Evolutionary conservation across 345 rosid species (phyloP), one percentile per base, ranked within the genome.

Genomic region (Eucalyptus virginea): DNA sequence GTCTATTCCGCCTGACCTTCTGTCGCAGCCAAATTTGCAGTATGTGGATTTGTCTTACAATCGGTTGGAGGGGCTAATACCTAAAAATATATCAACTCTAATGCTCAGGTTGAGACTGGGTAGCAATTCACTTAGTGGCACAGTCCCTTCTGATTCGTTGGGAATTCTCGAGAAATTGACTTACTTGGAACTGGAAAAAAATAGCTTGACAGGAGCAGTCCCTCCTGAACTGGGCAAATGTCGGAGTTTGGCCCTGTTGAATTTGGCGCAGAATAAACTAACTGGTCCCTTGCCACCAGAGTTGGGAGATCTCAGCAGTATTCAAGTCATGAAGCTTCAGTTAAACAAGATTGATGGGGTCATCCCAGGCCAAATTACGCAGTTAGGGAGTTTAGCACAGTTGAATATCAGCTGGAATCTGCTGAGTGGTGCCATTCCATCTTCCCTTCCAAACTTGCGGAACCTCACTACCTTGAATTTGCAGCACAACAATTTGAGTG

Each of bases 141-240:
- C 50, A 0, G 86, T 96, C 77, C 93, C 95, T 21, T 81, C 94
- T 34, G 45, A 87, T 48, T 32, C 89, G 9, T 92, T 94, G 89
- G 89, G 86, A 34, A 87, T 60, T 50, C 92, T 89, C 12, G 23
- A 34, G 67, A 88, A 58, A 2, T 93, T 97, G 91, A 94, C 89
- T 9, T 96, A 96, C 92, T 91, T 97, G 92, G 98, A 96, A 92
- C 89, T 97, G 91, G 98, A 96, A 12, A 93, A 94, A 91, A 97
- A 97, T 90, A 34, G 47, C 87, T 93, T 97, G 90, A 88, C 91
- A 9, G 93, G 95, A 81, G 32, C 3, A 52, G 92, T 97, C 89
- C 98, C 98, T 83, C 26, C 37, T 7, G 91, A 87, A 89, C 87
- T 96, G 49, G 92, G 94, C 87, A 88, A 88, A 86, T 95, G 95